Evolutionary conservation across 805 yeast species (phyloP).

Genomic region (Metschnikowia kofuensis): DNA sequence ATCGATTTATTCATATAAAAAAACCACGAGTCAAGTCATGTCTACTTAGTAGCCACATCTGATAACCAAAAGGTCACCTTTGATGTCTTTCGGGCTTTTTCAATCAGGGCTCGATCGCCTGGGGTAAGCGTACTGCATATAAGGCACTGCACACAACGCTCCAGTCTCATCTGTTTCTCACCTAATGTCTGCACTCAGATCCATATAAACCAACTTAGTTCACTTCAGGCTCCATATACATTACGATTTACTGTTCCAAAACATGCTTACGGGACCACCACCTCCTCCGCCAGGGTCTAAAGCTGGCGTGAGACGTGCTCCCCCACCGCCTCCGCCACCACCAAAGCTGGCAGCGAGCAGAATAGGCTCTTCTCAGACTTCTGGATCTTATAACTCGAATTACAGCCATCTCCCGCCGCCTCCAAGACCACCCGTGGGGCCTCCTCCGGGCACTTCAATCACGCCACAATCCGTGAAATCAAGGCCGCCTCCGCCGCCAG

Average conservation of each 20-base stretch:
- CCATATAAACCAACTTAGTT: no score
- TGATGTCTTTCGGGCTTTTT: background rate
- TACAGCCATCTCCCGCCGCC: slow-evolving; percentile 1
- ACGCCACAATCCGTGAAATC: slow-evolving; percentile 7
- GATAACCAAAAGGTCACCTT: no score
- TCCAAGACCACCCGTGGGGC: slow-evolving; percentile 18
- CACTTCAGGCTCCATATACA: no score
- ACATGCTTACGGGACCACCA: slow-evolving; percentile 8
- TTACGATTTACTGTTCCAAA: no score
- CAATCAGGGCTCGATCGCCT: background rate
- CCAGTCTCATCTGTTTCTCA: background rate
- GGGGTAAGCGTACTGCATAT: background rate
- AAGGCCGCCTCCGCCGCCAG: slow-evolving; percentile 34
- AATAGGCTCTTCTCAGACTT: background rate
- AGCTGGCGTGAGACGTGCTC: slow-evolving; percentile 5
- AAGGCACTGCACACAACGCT: background rate
- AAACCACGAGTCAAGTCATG: no score
- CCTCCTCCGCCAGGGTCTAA: slow-evolving; percentile 7
- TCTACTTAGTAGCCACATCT: no score
- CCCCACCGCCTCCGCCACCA: slow-evolving; percentile 13
- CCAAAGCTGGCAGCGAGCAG: background rate
- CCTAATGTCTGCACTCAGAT: no score
- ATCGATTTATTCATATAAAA: no score
- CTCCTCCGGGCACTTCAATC: background rate
- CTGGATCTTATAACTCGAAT: background rate